Base-by-base conservation (phyloP, 306 rosid species). In the Vigna radiata region DNA sequence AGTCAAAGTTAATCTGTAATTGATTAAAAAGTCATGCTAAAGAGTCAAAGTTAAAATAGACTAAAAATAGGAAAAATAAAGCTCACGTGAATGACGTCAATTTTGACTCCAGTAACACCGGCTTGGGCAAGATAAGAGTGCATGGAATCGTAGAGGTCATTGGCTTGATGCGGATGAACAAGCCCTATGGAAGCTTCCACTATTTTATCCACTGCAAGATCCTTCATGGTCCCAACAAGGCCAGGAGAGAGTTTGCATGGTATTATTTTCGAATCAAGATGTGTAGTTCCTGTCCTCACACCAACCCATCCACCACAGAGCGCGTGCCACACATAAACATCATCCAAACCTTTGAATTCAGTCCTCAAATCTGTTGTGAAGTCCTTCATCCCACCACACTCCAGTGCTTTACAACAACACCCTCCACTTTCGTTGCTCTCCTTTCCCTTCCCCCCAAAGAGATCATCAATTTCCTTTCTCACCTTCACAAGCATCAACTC, bases 221-320 rank as follows among this genome's bases (percentile, higher is more conserved):
- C 96, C 6, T 27, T 47, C 96, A 94, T 91, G 1, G 97, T 89
- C 10, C 90, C 89, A 25, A 91, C 91, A 41, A 94, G 94, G 0
- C 93, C 90, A 13, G 91, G 89, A 5, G 97, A 89, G 74, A 85
- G 84, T 80, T 86, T 83, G 79, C 96, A 90, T 12, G 94, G 90
- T 21, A 43, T 19, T 44, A 91, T 64, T 55, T 81, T 90, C 0
- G 91, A 78, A 53, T 82, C 53, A 6, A 91, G 80, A 70, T 85
- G 90, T 11, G 97, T 90, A 1, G 96, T 6, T 53, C 91, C 88
- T 3, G 96, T 97, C 69, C 94, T 86, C 58, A 94, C 97, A 55
- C 98, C 97, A 75, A 96, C 98, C 97, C 93, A 94, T 1, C 95
- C 91, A 2, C 98, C 98, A 79, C 91, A 87, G 17, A 91, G 87